Base-by-base conservation (phyloP, 306 rosid genomes). In the Lagenaria siceraria region DNA sequence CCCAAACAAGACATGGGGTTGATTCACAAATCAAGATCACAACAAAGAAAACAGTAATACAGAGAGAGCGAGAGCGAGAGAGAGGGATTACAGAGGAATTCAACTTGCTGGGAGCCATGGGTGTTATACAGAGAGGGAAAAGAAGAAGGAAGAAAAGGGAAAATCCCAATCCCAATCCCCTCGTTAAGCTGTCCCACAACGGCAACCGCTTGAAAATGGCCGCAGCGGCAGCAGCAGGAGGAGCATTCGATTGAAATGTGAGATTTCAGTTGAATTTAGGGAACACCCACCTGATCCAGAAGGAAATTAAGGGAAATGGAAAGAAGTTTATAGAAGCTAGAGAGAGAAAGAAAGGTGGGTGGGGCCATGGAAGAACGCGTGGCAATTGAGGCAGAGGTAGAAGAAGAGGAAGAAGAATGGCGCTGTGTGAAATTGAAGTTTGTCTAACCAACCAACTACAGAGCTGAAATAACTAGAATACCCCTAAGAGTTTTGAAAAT, bases 31-130 rank as follows among this genome's bases (percentile, higher is more conserved):
- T 81, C 79, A 82, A 75, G 55, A 77, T n/a, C 75, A 71, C 22
- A 15, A 48, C 36, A 71, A 27, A 25, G 15, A 24, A 18, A 25
- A 18, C 27, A 54, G 83, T 59, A 68, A 76, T 1, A 59, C 38
- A 13, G 24, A 40, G 78, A 74, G 75, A 42, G 48, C 69, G 21
- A 53, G 81, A 70, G 79, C 69, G 62, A 64, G n/a, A 84, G 80
- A 71, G 71, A 19, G 64, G 18, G 51, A 54, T 85, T 91, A 91
- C 98, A 79, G 89, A 40, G 52, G 95, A 76, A 81, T 82, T 86
- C 84, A 85, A 84, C 87, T 91, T 94, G 96, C 85, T 87, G 27
- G 97, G 97, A 81, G 95, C 79, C 98, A 94, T 94, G 46, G 83
- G 42, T 52, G 82, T 76, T 15, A 25, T 24, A 24, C 63, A 24